Base-by-base conservation (phyloP, 176 grass and related monocot genomes). In the Cymbopogon citratus region DNA sequence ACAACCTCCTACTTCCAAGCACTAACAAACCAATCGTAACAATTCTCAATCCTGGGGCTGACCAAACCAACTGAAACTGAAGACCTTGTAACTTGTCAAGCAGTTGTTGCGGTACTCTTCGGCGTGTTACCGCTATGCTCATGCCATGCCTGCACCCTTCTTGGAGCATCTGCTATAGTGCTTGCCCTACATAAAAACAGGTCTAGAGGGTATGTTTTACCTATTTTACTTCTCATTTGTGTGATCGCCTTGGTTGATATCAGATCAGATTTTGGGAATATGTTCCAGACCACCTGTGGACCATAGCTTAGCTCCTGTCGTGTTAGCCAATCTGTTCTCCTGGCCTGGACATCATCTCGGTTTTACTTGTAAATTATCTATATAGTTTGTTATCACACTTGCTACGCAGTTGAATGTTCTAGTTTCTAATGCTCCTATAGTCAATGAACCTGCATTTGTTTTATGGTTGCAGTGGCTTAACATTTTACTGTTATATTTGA, bases 381-480 rank as follows among this genome's bases (percentile, higher is more conserved):
- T 80, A 67, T 61, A 23, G 40, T 24, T 84, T 80, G 39, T 43
- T 41, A 62, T 75, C 74, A 48, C 40, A 25, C 57, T n/a, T 48
- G 16, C 29, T 51, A 43, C 9, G 10, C 3, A 66, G 28, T 62
- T 49, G 69, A 35, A 60, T 80, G 57, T 54, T 12, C 12, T 26
- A 16, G 24, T 26, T 89, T 41, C 2, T 65, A 15, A 63, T 76
- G 5, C 25, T 80, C 12, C 40, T n/a, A 70, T 76, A 21, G 46
- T 73, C 35, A 40, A 69, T 48, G 6, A 38, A 62, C 40, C 7
- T 61, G 63, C 16, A 14, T 35, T 76, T 46, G 16, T 35, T 76
- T 40, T 64, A 56, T 18, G 23, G 3, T 70, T 76, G 3, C 65
- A 4, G 24, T 45, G 52, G 56, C 69, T 63, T 52, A 85, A 51